Evolutionary conservation across 441 rosid genomes (phyloP).

Genomic region (Cnidoscolus chayamansa): DNA sequence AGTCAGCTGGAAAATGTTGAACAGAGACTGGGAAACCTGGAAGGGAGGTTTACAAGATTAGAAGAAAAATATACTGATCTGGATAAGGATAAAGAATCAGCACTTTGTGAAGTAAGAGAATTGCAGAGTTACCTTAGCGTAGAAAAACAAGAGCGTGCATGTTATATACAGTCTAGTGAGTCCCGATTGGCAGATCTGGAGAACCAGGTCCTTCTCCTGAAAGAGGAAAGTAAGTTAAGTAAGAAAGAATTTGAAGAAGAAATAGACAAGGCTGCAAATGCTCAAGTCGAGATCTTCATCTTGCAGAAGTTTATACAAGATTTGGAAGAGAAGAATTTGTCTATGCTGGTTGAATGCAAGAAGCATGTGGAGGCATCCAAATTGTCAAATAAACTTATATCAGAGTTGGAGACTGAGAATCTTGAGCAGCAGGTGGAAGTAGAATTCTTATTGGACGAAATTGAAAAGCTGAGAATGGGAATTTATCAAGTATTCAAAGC

Average conservation of each 20-base stretch:
- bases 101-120: conserved; percentile 47
- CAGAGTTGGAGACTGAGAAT: conserved; percentile 59
- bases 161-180: conserved; percentile 53
- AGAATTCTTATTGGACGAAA: conserved; percentile 54
- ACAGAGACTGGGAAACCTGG: conserved; percentile 59
- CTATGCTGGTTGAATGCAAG: conserved; percentile 52
- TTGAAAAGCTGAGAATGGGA: conserved; percentile 51
- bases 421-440: conserved; percentile 58
- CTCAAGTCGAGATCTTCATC: conserved; percentile 67
- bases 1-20: conserved; percentile 53
- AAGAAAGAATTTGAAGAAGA: conserved; percentile 81
- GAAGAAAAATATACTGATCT: conserved; percentile 48
- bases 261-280: conserved; percentile 50
- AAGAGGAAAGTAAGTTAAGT: conserved; percentile 60
- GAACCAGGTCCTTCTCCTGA: conserved; percentile 57
- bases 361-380: conserved; percentile 55
- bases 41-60: conserved; percentile 57
- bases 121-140: conserved; percentile 53
- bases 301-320: conserved; percentile 74
- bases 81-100: conserved; percentile 63
- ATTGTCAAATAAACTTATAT: conserved; percentile 55
- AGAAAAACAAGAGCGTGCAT: conserved; percentile 60
- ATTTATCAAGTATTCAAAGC: conserved; percentile 49
- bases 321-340: conserved; percentile 60
- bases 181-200: conserved; percentile 68